Evolutionary conservation across 768 basidiomycete species (phyloP).

Genomic region (Suillus variegatus): DNA sequence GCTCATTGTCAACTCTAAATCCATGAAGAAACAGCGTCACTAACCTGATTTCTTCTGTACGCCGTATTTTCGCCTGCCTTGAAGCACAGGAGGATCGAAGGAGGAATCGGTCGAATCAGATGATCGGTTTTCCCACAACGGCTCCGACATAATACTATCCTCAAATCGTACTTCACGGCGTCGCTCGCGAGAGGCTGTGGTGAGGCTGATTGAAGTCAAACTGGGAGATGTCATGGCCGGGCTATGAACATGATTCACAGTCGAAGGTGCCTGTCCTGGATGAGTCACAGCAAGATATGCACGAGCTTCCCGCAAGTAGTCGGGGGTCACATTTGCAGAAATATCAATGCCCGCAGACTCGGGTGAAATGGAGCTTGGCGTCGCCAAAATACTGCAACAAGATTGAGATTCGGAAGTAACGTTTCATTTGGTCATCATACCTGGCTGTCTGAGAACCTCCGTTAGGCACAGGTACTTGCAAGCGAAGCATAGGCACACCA

Average conservation of each 20-base stretch:
- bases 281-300: conserved; percentile 34
- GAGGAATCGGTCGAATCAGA: conserved; percentile 29
- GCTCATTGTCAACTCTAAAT: background rate
- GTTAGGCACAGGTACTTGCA: conserved; percentile 28
- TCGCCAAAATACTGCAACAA: conserved; percentile 23
- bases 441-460: conserved; percentile 13
- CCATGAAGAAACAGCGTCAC: background rate
- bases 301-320: conserved; percentile 33
- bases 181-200: conserved; percentile 26
- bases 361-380: conserved; percentile 33
- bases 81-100: conserved; percentile 24
- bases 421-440: conserved; percentile 7
- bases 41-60: conserved; percentile 23
- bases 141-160: conserved; percentile 32
- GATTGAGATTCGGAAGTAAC: background rate
- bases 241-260: conserved; percentile 19
- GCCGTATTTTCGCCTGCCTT: conserved; percentile 15
- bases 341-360: conserved; percentile 33
- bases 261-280: conserved; percentile 14
- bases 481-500: conserved; percentile 26
- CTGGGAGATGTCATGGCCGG: conserved; percentile 28
- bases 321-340: conserved; percentile 33
- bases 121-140: conserved; percentile 31
- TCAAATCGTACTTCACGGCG: conserved; percentile 37
- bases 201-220: conserved; percentile 32